Evolutionary conservation across 257 asterid genomes (phyloP).

Genomic region (Gynochthodes officinalis): DNA sequence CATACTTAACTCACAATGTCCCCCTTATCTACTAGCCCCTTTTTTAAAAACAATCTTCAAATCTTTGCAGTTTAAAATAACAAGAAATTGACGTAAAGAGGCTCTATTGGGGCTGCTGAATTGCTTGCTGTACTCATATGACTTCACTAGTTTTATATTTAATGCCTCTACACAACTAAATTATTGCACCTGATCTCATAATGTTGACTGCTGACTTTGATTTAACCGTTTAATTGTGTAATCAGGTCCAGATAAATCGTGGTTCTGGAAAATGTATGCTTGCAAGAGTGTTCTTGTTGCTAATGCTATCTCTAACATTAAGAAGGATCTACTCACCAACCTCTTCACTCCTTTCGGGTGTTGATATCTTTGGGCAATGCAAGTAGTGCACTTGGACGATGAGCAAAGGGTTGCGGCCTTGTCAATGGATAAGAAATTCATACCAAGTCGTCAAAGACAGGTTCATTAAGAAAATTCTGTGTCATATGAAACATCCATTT

Average conservation of each 20-base stretch:
- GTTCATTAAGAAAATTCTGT: conserved; percentile 32
- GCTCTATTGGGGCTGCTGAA: not conserved
- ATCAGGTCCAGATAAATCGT: conserved; percentile 87
- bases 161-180: not conserved
- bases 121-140: not conserved
- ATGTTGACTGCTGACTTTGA: conserved; percentile 13
- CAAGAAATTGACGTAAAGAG: not conserved
- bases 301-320: conserved; percentile 75
- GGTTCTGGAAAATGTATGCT: conserved; percentile 78
- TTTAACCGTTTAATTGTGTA: conserved; percentile 16
- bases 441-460: conserved; percentile 97
- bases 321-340: conserved; percentile 94
- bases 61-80: not conserved
- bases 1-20: not conserved
- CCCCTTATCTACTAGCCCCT: not conserved
- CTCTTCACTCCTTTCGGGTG: conserved; percentile 97
- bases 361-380: conserved; percentile 98
- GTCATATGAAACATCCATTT: not conserved
- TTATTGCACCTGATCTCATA: not conserved
- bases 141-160: not conserved
- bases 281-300: conserved; percentile 82
- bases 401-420: conserved; percentile 99
- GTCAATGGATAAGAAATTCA: conserved; percentile 98
- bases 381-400: conserved; percentile 99
- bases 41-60: not conserved